Percentiles rank a stretch among this genome's conserved stretches.
These are phyloP conservation scores for Nigrospora oryzae DNA, from an alignment of 2,329 filamentous ascomycete genomes.

Conservation along the genomic window DNA sequence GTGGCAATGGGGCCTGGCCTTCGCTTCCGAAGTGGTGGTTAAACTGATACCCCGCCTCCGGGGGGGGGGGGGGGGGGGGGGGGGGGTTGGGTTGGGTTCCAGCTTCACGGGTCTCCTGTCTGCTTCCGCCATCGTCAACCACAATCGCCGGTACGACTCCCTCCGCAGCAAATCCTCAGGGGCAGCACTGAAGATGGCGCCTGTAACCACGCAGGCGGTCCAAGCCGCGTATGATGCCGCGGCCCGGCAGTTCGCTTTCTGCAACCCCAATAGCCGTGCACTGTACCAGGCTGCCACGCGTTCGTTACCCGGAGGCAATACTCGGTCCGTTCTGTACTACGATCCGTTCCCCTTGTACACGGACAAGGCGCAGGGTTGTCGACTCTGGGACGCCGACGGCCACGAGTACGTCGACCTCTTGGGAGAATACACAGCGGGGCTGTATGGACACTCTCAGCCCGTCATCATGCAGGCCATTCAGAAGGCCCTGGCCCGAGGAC, in stretches of 20 bases:
- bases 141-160: no score
- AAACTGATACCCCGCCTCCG: no score
- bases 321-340: constrained; percentile 21
- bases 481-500: constrained; percentile 34
- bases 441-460: constrained; percentile 58
- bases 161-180: no score
- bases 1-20: no score
- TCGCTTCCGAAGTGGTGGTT: no score
- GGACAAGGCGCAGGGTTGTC: constrained; percentile 23
- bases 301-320: constrained; percentile 19
- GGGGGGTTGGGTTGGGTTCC: no score
- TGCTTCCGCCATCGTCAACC: no score
- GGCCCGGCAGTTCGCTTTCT: constrained; percentile 20
- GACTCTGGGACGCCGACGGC: constrained; percentile 31
- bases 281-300: constrained; percentile 27
- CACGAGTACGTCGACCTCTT: constrained; percentile 42
- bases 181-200: background rate
- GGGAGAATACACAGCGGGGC: constrained; percentile 54
- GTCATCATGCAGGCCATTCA: constrained; percentile 39
- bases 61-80: no score
- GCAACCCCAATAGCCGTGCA: constrained; percentile 27
- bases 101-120: no score
- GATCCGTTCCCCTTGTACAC: constrained; percentile 34
- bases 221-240: constrained; percentile 22
- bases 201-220: constrained; percentile 2